These are phyloP conservation scores for Botryotinia convoluta DNA, from an alignment of 2,329 filamentous ascomycete genomes.

Conservation along the genomic window DNA sequence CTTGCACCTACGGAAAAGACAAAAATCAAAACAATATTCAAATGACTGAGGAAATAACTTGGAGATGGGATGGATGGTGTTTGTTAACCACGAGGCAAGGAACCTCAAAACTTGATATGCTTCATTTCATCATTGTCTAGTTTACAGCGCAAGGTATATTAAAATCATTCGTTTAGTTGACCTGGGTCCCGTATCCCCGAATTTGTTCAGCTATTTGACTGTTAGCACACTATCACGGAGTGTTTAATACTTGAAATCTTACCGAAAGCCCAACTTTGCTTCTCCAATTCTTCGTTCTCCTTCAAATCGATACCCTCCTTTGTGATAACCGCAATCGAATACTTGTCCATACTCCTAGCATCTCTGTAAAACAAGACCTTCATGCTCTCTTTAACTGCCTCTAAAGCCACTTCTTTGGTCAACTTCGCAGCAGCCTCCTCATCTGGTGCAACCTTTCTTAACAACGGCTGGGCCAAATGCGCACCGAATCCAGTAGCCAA, in stretches of 20 bases:
- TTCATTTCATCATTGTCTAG: conserved; percentile 34
- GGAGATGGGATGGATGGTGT: neutral
- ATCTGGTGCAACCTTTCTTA: conserved; percentile 80
- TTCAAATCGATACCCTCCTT: conserved; percentile 84
- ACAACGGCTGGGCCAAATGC: conserved; percentile 87
- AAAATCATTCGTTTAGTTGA: conserved; percentile 41
- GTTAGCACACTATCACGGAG: conserved; percentile 25
- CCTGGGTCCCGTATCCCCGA: conserved; percentile 89
- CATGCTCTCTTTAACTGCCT: conserved; percentile 88
- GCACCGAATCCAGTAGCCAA: conserved; percentile 92
- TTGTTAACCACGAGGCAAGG: neutral
- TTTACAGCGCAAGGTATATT: conserved; percentile 32
- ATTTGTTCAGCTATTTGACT: conserved; percentile 72
- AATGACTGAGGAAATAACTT: neutral
- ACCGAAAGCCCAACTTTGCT: conserved; percentile 91
- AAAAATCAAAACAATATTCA: neutral
- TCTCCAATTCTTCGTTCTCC: conserved; percentile 83
- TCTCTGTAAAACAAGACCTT: conserved; percentile 98
- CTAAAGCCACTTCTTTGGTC: conserved; percentile 73
- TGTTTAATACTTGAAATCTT: conserved; percentile 24
- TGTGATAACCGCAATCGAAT: conserved; percentile 87
- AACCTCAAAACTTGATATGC: conserved; percentile 22
- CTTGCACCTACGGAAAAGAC: neutral
- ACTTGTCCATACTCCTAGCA: conserved; percentile 85
- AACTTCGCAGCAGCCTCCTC: conserved; percentile 73